These are phyloP conservation scores for Daldinia bambusicola DNA, from an alignment of 495 filamentous ascomycete genomes.

Conservation along the genomic window DNA sequence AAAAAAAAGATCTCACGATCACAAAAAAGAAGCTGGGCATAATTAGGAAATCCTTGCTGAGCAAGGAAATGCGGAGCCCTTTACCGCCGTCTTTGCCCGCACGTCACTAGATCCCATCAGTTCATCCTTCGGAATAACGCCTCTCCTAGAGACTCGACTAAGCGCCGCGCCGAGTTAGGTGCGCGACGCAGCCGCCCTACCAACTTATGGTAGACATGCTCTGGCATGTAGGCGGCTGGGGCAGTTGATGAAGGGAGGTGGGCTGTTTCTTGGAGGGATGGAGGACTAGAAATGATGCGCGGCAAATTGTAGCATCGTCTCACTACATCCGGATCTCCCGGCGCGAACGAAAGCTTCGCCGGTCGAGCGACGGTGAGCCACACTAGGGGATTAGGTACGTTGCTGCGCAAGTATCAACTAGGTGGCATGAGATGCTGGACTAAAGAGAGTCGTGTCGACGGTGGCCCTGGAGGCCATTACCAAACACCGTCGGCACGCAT, in stretches of 20 bases:
- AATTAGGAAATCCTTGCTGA: constrained; percentile 43
- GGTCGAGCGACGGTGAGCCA: constrained; percentile 41
- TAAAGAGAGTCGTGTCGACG: constrained; percentile 26
- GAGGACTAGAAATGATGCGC: constrained; percentile 40
- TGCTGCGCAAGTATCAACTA: constrained; percentile 38
- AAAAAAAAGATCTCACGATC: constrained; percentile 47
- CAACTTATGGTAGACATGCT: constrained; percentile 8
- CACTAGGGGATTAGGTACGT: constrained; percentile 19
- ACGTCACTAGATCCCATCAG: constrained; percentile 31
- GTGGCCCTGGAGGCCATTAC: constrained; percentile 30
- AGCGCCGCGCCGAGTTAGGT: constrained; percentile 46
- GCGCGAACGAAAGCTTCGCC: constrained; percentile 34
- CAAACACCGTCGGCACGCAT: constrained; percentile 24
- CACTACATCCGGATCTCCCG: constrained; percentile 46
- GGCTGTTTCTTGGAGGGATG: constrained; percentile 19
- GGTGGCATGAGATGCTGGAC: constrained; percentile 48
- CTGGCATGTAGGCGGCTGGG: constrained; percentile 22
- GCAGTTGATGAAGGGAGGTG: constrained; percentile 38
- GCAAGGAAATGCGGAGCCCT: constrained; percentile 46
- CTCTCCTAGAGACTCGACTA: constrained; percentile 37
- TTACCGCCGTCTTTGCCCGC: constrained; percentile 42
- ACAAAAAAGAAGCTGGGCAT: constrained; percentile 45
- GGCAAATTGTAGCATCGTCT: constrained; percentile 46
- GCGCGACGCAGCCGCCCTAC: constrained; percentile 19
- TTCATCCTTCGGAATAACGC: constrained; percentile 16